Evolutionary conservation across 495 filamentous ascomycete genomes (phyloP).

Genomic region (Xylona heveae): DNA sequence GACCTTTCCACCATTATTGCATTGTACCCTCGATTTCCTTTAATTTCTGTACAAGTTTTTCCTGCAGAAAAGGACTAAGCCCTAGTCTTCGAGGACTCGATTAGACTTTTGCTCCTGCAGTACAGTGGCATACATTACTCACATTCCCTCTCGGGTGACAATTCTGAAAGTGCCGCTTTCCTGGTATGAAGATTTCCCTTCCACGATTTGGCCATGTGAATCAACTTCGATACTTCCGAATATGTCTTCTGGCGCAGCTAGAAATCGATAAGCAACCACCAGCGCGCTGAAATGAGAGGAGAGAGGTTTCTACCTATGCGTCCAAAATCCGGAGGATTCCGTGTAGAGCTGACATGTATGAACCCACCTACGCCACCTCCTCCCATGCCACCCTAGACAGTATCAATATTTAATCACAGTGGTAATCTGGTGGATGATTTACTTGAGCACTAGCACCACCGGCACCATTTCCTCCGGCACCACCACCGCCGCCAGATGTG

Average conservation of each 20-base stretch:
- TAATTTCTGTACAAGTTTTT: conserved; percentile 29
- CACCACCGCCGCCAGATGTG: conserved; percentile 21
- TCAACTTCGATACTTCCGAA: conserved; percentile 24
- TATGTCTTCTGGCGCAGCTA: conserved; percentile 46
- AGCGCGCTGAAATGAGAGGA: too few species aligned
- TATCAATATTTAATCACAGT: too few species aligned
- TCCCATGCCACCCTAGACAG: conserved; percentile 61
- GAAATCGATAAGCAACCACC: too few species aligned
- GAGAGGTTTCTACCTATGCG: too few species aligned
- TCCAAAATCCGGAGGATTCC: conserved; percentile 77
- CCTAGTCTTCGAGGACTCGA: conserved; percentile 19
- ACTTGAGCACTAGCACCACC: too few species aligned
- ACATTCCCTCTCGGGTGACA: conserved; percentile 49
- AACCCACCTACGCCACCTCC: conserved; percentile 65
- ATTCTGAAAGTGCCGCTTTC: conserved; percentile 46
- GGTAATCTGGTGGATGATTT: too few species aligned
- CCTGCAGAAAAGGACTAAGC: conserved; percentile 31
- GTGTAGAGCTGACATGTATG: conserved; percentile 62
- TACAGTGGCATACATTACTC: conserved; percentile 16
- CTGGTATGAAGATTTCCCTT: conserved; percentile 27
- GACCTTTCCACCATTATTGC: conserved; percentile 8
- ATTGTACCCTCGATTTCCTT: conserved; percentile 17
- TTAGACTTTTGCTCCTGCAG: too few species aligned
- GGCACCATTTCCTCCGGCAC: conserved; percentile 21
- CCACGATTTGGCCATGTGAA: conserved; percentile 24